Evolutionary conservation across 2,329 filamentous ascomycete species (phyloP).

Genomic region (Hyphodiscus sp.): DNA sequence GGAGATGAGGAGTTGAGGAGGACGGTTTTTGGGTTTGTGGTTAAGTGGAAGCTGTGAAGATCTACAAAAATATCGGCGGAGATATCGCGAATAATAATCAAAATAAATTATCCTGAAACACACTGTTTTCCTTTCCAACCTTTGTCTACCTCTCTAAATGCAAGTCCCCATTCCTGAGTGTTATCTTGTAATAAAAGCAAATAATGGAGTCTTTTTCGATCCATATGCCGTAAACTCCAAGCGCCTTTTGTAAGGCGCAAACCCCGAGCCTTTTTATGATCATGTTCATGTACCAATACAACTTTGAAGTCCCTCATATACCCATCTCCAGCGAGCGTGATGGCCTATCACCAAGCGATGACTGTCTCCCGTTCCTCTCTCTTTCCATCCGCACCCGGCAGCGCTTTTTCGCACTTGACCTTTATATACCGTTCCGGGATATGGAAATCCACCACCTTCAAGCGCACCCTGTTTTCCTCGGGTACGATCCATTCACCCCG

Average conservation of each 20-base stretch:
- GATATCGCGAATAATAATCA: neutral
- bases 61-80: neutral
- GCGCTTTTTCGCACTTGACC: conserved; percentile 18
- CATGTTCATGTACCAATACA: neutral
- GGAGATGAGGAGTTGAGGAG: conserved; percentile 76
- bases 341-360: conserved; percentile 22
- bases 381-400: conserved; percentile 18
- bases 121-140: neutral
- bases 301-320: neutral
- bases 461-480: conserved; percentile 22
- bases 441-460: conserved; percentile 23
- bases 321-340: neutral
- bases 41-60: conserved; percentile 23
- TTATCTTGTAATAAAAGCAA: neutral
- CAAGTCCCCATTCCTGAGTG: neutral
- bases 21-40: conserved; percentile 50
- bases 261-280: neutral
- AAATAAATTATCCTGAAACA: neutral
- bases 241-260: neutral
- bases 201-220: neutral
- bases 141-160: neutral
- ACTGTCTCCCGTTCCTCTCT: conserved; percentile 21
- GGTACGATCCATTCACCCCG: conserved; percentile 16
- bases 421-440: conserved; percentile 24
- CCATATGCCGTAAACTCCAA: neutral